Evolutionary conservation across 208 protist species (phyloP).

Genomic region (Wallacemonas rigidus): DNA sequence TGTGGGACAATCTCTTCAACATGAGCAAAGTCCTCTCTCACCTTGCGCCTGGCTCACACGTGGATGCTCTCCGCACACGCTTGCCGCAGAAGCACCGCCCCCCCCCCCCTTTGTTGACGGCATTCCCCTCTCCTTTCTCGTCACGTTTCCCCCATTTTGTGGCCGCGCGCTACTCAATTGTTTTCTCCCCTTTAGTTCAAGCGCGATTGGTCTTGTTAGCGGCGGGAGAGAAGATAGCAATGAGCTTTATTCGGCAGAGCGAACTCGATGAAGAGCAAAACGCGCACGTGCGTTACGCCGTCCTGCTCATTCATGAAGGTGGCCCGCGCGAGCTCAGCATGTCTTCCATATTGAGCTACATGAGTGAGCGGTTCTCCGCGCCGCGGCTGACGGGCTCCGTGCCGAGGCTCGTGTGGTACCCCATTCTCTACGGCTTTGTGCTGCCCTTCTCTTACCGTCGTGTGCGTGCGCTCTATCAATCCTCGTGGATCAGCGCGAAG

Average conservation of each 20-base stretch:
- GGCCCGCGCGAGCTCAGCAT: constrained; percentile 28
- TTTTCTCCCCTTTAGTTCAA: too few relatives aligned
- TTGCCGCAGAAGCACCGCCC: too few relatives aligned
- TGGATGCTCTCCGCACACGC: too few relatives aligned
- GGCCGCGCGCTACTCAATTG: too few relatives aligned
- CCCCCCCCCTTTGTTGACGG: too few relatives aligned
- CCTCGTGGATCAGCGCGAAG: constrained; percentile 36
- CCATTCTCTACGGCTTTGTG: constrained; percentile 41
- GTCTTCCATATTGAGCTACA: constrained; percentile 23
- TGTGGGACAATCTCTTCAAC: too few relatives aligned
- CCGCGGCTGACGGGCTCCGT: constrained; percentile 30
- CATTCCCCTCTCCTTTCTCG: too few relatives aligned
- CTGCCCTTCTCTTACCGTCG: constrained; percentile 34
- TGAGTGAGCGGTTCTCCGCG: constrained; percentile 22
- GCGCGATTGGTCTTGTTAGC: too few relatives aligned
- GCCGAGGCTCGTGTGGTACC: constrained; percentile 33
- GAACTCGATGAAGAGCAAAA: constrained; percentile 26
- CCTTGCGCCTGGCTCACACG: too few relatives aligned
- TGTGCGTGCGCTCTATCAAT: constrained; percentile 26
- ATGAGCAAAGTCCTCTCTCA: too few relatives aligned
- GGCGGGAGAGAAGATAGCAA: not conserved
- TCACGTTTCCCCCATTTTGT: too few relatives aligned
- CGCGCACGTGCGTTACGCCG: constrained; percentile 28
- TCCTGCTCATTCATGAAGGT: constrained; percentile 44
- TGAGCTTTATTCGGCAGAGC: constrained; percentile 11